Conservation (phyloP, 2,329 filamentous ascomycete species). For the Fusarium sp. region DNA sequence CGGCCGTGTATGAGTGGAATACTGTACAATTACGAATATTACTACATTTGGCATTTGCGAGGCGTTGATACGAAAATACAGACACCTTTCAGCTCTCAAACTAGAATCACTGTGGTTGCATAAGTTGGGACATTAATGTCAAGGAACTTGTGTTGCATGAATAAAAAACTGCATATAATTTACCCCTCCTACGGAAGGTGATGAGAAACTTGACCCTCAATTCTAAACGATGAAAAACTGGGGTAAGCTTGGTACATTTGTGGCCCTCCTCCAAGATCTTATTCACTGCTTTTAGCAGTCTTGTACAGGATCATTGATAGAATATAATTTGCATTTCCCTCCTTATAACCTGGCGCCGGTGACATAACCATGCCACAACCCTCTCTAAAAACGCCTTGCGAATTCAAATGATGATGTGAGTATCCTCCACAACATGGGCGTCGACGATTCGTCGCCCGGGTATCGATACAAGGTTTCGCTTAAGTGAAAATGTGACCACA, state of each 20-base stretch:
- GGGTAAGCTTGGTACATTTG: not conserved
- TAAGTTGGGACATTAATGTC: not conserved
- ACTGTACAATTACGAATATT: slow-evolving; percentile 46
- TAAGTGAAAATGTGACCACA: slow-evolving; percentile 87
- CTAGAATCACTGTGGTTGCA: not conserved
- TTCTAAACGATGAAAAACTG: not conserved
- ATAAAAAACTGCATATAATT: slow-evolving; percentile 11
- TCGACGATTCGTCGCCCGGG: slow-evolving; percentile 21
- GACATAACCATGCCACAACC: slow-evolving; percentile 13
- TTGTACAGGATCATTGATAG: slow-evolving; percentile 24
- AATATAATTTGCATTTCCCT: slow-evolving; percentile 26
- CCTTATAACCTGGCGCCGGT: slow-evolving; percentile 22
- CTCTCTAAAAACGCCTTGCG: slow-evolving; percentile 36
- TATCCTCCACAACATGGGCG: slow-evolving; percentile 27
- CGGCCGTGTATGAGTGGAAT: slow-evolving; percentile 39
- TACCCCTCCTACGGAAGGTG: not conserved
- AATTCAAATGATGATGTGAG: slow-evolving; percentile 31
- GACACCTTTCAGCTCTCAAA: slow-evolving; percentile 38
- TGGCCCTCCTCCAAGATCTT: not conserved
- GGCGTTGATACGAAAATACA: slow-evolving; percentile 46
- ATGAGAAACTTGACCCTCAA: not conserved
- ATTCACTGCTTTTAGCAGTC: not conserved
- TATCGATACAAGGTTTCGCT: slow-evolving; percentile 40
- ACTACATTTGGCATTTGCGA: slow-evolving; percentile 45
- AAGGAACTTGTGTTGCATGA: not conserved